These are phyloP conservation scores for Taxillus chinensis DNA, from an alignment of 164 flowering plant genomes.

Conservation along the genomic window DNA sequence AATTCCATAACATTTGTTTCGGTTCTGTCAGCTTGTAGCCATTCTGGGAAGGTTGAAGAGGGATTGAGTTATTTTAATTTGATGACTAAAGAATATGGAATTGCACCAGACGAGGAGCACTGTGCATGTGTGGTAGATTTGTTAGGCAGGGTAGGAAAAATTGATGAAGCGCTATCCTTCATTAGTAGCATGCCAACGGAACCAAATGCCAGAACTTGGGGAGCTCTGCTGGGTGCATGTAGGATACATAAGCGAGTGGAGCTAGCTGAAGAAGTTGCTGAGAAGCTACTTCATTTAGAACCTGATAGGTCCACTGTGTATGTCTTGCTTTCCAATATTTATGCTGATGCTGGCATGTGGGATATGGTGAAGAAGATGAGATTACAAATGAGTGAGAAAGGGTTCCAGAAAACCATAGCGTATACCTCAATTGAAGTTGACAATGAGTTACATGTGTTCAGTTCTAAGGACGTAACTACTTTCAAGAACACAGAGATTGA, in stretches of 20 bases:
- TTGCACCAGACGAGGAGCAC: slow-evolving; percentile 46
- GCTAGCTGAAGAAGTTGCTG: slow-evolving; percentile 43
- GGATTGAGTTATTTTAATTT: slow-evolving; percentile 35
- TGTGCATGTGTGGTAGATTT: slow-evolving; percentile 62
- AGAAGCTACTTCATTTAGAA: slow-evolving; percentile 41
- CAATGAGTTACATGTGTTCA: slow-evolving; percentile 10
- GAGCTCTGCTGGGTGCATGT: slow-evolving; percentile 64
- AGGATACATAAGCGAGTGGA: slow-evolving; percentile 30
- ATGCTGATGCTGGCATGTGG: slow-evolving; percentile 55
- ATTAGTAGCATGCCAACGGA: slow-evolving; percentile 41
- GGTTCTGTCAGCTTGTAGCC: slow-evolving; percentile 51
- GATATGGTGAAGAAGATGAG: slow-evolving; percentile 39
- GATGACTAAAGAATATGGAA: slow-evolving; percentile 28
- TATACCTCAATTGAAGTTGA: slow-evolving; percentile 19
- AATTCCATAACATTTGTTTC: slow-evolving; percentile 62
- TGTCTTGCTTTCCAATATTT: slow-evolving; percentile 53
- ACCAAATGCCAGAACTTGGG: slow-evolving; percentile 56
- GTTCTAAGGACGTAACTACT: slow-evolving; percentile 10
- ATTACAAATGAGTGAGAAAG: slow-evolving; percentile 34
- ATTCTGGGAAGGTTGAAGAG: slow-evolving; percentile 56
- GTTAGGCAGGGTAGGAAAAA: slow-evolving; percentile 41
- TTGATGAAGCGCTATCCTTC: slow-evolving; percentile 46
- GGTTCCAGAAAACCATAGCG: slow-evolving; percentile 21
- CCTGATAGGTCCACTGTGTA: slow-evolving; percentile 44
- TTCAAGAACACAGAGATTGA: neutral